phyloP scores from a whole-genome alignment of 2,329 filamentous ascomycete genomes.

The Neonectria neomacrospora region DNA sequence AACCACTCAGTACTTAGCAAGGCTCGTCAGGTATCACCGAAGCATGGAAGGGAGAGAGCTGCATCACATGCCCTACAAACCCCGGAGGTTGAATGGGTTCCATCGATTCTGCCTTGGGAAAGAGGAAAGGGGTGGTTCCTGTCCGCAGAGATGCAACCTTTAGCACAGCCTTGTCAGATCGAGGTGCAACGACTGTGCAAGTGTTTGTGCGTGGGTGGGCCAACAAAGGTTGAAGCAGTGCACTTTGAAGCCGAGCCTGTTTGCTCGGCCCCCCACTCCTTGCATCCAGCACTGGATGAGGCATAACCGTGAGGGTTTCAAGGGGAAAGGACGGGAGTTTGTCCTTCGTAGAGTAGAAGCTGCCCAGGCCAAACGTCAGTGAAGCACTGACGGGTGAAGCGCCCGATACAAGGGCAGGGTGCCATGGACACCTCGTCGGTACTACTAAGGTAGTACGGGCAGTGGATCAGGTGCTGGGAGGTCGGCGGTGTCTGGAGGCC shows the following conservation, averaged over 20 bases:
- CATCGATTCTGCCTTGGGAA: not conserved
- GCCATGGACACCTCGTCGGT: slow-evolving; percentile 28
- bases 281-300: not conserved
- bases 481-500: slow-evolving; percentile 20
- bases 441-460: slow-evolving; percentile 36
- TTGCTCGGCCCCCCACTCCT: not conserved
- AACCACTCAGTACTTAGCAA: no score
- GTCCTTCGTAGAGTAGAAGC: not conserved
- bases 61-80: not conserved
- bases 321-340: no score
- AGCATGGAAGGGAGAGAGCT: no score
- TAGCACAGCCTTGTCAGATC: not conserved
- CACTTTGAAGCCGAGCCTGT: not conserved
- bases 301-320: not conserved
- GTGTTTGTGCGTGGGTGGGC: not conserved
- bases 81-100: not conserved
- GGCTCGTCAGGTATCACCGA: not conserved
- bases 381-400: not conserved
- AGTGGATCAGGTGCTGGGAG: slow-evolving; percentile 36
- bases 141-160: not conserved
- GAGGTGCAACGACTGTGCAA: not conserved
- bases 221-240: not conserved
- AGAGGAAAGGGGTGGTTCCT: not conserved
- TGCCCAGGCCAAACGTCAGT: not conserved
- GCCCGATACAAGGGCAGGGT: slow-evolving; percentile 19